Percentiles rank a stretch among this genome's conserved stretches.
Evolutionary conservation across 1,139 yeast genomes (phyloP).

Genomic region (Suhomyces ambrosiae): DNA sequence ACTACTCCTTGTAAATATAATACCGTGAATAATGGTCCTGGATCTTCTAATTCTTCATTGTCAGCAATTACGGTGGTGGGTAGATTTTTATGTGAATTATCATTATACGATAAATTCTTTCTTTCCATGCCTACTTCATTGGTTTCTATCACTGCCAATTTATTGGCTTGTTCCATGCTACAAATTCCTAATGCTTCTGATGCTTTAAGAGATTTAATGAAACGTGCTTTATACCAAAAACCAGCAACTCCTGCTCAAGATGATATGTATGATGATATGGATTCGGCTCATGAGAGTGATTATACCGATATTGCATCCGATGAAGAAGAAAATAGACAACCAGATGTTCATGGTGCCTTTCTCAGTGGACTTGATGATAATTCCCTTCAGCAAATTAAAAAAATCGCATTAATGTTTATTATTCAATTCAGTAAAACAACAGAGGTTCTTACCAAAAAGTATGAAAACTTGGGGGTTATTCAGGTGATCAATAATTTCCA

Average conservation of each 20-base stretch:
- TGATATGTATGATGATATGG: conserved; percentile 12
- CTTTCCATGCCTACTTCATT: conserved; percentile 61
- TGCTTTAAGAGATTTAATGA: conserved; percentile 29
- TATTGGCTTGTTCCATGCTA: conserved; percentile 71
- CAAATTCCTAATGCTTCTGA: conserved; percentile 43
- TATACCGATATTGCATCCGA: conserved; percentile 17
- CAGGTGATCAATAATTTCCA: conserved; percentile 42
- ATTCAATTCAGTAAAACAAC: conserved; percentile 51
- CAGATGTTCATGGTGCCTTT: conserved; percentile 51
- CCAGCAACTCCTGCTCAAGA: conserved; percentile 11
- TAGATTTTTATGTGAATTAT: conserved; percentile 72
- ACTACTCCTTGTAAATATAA: conserved; percentile 40
- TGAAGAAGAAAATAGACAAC: conserved; percentile 42
- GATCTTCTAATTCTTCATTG: conserved; percentile 28
- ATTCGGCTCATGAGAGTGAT: conserved; percentile 17
- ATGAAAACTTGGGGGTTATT: conserved; percentile 46
- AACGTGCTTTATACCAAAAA: conserved; percentile 8
- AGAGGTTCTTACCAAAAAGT: conserved; percentile 58
- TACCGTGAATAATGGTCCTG: conserved; percentile 7
- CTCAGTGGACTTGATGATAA: conserved; percentile 50
- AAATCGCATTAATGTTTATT: conserved; percentile 48
- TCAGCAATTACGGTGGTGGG: conserved; percentile 59
- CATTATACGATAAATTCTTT: conserved; percentile 72
- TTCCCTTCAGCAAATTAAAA: conserved; percentile 46
- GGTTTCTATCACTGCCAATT: conserved; percentile 68